Base-by-base conservation (phyloP, 768 basidiomycete species). In the Boletus speciosus region DNA sequence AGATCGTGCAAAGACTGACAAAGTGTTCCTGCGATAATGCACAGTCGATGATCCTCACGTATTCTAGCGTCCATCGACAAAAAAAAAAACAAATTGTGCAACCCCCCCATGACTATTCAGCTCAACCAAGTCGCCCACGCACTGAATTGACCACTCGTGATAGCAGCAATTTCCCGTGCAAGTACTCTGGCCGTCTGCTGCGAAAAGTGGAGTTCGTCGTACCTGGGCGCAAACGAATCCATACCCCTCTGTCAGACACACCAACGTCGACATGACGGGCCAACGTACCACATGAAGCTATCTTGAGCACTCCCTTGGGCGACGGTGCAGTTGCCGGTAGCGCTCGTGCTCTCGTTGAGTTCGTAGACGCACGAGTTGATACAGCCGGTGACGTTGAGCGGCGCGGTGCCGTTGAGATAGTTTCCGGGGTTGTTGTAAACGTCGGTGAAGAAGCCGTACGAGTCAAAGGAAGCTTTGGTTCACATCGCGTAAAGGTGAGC, bases 351-450 rank as follows among this genome's bases (percentile, higher is more conserved):
- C 37, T 59, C 56, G 34, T 54, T 40, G 51, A 57, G 46, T 16
- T 48, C 14, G 61, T 75, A 78, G 4, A 81, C 72, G 59, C 83
- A 84, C 1, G 78, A 70, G 38, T 76, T 61, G 37, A 81, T 71
- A 23, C 76, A 73, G 0, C 82, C 80, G 0, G 81, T 84, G 25
- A 81, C 76, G 57, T 86, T 85, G 45, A 79, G 65, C 12, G 83
- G 81, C 0, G 76, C 83, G 0, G 83, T 86, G 8, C 84, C 85
- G 55, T 86, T 87, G 32, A 86, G 67, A 65, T 85, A 86, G 4
- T 63, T 56, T 8, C 66, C 58, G 1, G 85, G 85, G 51, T 77
- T 65, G 25, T 70, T 66, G 58, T 76, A 74, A 69, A 87, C 84
- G 61, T 86, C 83, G 16, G 75, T 65, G 64, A 86, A 84, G 31